Evolutionary conservation across 2,329 filamentous ascomycete species (phyloP).

Genomic region (Hypomyces rosellus): DNA sequence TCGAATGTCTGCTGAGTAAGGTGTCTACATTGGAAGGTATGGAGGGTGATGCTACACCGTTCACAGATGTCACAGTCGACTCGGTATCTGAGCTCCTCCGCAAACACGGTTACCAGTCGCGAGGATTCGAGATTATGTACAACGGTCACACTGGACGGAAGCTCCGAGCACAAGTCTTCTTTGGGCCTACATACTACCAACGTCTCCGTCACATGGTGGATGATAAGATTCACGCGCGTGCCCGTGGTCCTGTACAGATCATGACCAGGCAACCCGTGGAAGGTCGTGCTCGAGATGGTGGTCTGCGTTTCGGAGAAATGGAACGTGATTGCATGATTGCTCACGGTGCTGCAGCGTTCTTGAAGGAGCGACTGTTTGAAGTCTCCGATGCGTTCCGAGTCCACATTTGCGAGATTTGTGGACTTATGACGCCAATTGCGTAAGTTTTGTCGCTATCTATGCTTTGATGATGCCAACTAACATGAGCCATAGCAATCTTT

Average conservation of each 20-base stretch:
- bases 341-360: constrained; percentile 92
- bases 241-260: constrained; percentile 92
- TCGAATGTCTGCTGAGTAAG: constrained; percentile 96
- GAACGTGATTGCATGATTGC: constrained; percentile 99
- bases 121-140: constrained; percentile 98
- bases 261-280: constrained; percentile 95
- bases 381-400: constrained; percentile 97
- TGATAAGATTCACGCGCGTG: constrained; percentile 99
- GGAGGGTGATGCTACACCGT: constrained; percentile 95
- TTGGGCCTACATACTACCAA: constrained; percentile 98
- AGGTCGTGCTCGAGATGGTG: constrained; percentile 95
- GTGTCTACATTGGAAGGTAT: constrained; percentile 88
- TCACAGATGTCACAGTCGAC: constrained; percentile 95
- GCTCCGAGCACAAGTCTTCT: constrained; percentile 88
- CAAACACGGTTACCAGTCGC: constrained; percentile 89
- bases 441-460: constrained; percentile 49
- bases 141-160: constrained; percentile 96
- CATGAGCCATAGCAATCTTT: constrained; percentile 62
- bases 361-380: constrained; percentile 96
- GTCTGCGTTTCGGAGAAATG: constrained; percentile 99
- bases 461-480: constrained; percentile 24
- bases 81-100: constrained; percentile 81
- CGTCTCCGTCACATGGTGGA: constrained; percentile 99
- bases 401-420: constrained; percentile 97
- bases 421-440: constrained; percentile 98